phyloP scores from a whole-genome alignment of 2,329 filamentous ascomycete genomes.

The Penicillium sclerotigenum region DNA sequence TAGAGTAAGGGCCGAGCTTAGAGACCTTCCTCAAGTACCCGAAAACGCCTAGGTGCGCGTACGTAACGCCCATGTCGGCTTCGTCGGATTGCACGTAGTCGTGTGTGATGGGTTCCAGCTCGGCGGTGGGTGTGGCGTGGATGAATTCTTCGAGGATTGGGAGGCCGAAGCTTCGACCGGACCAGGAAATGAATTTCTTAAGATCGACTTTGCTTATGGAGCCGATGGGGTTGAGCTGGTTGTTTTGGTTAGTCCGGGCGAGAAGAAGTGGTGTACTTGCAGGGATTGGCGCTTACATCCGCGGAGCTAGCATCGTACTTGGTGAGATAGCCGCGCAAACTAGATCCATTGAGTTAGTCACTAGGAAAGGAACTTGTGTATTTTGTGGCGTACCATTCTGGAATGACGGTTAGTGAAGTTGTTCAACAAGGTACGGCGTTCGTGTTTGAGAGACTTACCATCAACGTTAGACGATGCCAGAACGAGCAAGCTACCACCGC shows the following conservation, averaged over 20 bases:
- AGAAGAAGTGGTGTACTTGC: not conserved
- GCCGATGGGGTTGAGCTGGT: slow-evolving; percentile 38
- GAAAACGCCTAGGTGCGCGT: slow-evolving; percentile 53
- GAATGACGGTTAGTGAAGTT: slow-evolving; percentile 1
- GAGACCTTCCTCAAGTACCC: slow-evolving; percentile 54
- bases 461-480: slow-evolving; percentile 67
- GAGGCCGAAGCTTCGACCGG: slow-evolving; percentile 56
- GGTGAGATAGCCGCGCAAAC: slow-evolving; percentile 56
- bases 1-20: slow-evolving; percentile 54
- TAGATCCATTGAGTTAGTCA: slow-evolving; percentile 20
- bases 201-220: slow-evolving; percentile 64
- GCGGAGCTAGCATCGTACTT: slow-evolving; percentile 63
- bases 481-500: slow-evolving; percentile 60
- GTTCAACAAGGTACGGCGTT: too few relatives aligned
- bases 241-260: not conserved
- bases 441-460: slow-evolving; percentile 6
- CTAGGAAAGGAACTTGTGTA: not conserved
- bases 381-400: slow-evolving; percentile 27
- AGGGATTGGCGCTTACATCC: slow-evolving; percentile 31
- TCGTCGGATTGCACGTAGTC: slow-evolving; percentile 6
- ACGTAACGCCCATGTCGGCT: slow-evolving; percentile 53
- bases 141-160: slow-evolving; percentile 66
- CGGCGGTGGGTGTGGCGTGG: slow-evolving; percentile 59
- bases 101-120: slow-evolving; percentile 62
- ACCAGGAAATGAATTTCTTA: slow-evolving; percentile 69